Evolutionary conservation across 2,329 filamentous ascomycete genomes (phyloP).

Genomic region (Apiospora saccharicola): DNA sequence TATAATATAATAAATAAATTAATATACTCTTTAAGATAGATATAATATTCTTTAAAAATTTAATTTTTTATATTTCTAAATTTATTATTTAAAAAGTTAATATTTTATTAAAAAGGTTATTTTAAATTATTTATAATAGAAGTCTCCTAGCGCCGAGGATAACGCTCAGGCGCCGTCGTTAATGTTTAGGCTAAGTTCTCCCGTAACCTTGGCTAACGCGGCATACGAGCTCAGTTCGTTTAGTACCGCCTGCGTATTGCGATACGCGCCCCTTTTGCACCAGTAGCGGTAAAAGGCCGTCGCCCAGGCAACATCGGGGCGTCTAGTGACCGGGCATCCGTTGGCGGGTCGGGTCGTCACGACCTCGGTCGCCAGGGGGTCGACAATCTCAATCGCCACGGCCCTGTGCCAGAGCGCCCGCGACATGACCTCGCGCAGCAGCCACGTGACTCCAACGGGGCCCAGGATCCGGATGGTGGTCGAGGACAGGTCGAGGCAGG

Average conservation of each 20-base stretch:
- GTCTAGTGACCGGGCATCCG: neutral
- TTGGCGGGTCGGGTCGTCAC: neutral
- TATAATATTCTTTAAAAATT: no score
- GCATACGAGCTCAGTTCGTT: neutral
- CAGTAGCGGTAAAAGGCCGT: neutral
- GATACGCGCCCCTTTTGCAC: neutral
- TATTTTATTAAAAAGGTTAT: no score
- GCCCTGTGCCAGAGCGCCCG: neutral
- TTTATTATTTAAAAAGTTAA: no score
- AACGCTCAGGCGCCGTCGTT: neutral
- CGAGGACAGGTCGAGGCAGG: constrained; percentile 2
- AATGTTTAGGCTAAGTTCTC: neutral
- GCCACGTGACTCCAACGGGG: neutral
- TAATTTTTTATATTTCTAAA: no score
- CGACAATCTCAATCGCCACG: neutral
- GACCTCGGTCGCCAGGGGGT: neutral
- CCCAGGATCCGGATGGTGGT: constrained; percentile 1
- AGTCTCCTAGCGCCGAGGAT: no score
- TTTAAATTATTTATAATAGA: no score
- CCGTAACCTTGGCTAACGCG: neutral
- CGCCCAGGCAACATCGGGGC: neutral
- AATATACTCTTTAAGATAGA: no score
- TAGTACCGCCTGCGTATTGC: neutral
- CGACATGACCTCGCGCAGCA: neutral
- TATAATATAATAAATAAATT: no score